Conservation (phyloP, 768 basidiomycete genomes). For the Chalciporus piperatus region DNA sequence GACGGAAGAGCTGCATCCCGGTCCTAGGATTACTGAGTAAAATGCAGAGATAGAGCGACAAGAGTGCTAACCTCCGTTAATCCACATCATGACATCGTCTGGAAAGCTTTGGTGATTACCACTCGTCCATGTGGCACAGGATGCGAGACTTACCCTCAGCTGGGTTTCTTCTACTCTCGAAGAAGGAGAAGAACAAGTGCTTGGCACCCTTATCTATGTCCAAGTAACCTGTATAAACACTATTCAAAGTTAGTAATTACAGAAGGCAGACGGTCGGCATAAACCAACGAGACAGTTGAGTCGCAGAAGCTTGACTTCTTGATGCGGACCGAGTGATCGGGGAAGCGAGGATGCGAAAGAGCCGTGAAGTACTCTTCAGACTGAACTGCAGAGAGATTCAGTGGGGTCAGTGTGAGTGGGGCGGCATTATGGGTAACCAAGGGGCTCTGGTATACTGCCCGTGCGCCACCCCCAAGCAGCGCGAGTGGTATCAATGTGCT, state of each 20-base stretch:
- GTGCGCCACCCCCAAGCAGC: background rate
- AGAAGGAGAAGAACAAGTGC: conserved; percentile 59
- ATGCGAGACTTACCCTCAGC: conserved; percentile 29
- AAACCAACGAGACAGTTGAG: conserved; percentile 45
- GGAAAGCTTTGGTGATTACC: background rate
- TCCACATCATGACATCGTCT: conserved; percentile 73
- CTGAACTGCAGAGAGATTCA: conserved; percentile 25
- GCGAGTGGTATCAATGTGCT: conserved; percentile 5
- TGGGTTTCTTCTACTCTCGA: conserved; percentile 50
- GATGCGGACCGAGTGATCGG: conserved; percentile 52
- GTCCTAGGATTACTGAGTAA: conserved; percentile 38
- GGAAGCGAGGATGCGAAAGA: conserved; percentile 49
- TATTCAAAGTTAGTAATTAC: conserved; percentile 8
- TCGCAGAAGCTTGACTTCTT: conserved; percentile 65
- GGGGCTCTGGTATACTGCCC: conserved; percentile 7
- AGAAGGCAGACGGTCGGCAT: background rate
- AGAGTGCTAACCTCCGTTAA: conserved; percentile 52
- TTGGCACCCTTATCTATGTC: conserved; percentile 49
- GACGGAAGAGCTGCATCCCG: conserved; percentile 52
- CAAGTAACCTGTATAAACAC: conserved; percentile 47
- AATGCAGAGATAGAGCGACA: background rate
- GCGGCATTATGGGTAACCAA: background rate
- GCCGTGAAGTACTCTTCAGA: conserved; percentile 34
- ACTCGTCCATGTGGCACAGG: no score
- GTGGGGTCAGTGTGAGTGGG: background rate